Conservation (phyloP, 2,329 filamentous ascomycete species). For the Drechslerella dactyloides region DNA sequence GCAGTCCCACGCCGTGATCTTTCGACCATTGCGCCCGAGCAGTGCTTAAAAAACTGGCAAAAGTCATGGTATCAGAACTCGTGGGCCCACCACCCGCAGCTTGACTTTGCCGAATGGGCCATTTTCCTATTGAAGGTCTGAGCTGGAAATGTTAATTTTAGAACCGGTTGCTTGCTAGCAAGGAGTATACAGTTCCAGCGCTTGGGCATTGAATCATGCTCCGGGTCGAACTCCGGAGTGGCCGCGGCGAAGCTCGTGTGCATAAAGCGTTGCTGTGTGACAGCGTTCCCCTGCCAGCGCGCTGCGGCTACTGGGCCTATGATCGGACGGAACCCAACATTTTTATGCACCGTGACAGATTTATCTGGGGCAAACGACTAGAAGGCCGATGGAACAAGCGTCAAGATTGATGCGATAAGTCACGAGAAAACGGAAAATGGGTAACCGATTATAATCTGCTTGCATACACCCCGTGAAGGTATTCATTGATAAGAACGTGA, state of each 20-base stretch:
- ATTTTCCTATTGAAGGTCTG: too few relatives aligned
- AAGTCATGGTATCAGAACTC: not conserved
- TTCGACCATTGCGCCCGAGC: not conserved
- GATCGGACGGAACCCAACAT: too few relatives aligned
- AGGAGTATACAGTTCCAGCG: too few relatives aligned
- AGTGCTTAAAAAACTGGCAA: not conserved
- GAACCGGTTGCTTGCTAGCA: too few relatives aligned
- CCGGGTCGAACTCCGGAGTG: not conserved
- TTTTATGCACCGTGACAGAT: not conserved
- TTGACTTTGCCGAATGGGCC: too few relatives aligned
- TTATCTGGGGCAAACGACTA: not conserved
- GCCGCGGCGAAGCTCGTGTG: not conserved
- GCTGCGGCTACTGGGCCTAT: not conserved
- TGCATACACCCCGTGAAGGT: not conserved
- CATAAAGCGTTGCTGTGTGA: not conserved
- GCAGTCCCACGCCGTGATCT: not conserved
- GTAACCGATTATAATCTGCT: not conserved
- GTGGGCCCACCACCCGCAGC: too few relatives aligned
- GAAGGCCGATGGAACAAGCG: not conserved
- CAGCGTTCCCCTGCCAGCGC: slow-evolving; percentile 1
- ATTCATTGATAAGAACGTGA: too few relatives aligned
- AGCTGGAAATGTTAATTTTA: too few relatives aligned
- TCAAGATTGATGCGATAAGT: not conserved
- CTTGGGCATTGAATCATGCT: not conserved
- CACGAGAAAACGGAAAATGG: not conserved